These are phyloP conservation scores for Trichosporon sp. DNA, from an alignment of 1,284 basidiomycete genomes.

Conservation along the genomic window DNA sequence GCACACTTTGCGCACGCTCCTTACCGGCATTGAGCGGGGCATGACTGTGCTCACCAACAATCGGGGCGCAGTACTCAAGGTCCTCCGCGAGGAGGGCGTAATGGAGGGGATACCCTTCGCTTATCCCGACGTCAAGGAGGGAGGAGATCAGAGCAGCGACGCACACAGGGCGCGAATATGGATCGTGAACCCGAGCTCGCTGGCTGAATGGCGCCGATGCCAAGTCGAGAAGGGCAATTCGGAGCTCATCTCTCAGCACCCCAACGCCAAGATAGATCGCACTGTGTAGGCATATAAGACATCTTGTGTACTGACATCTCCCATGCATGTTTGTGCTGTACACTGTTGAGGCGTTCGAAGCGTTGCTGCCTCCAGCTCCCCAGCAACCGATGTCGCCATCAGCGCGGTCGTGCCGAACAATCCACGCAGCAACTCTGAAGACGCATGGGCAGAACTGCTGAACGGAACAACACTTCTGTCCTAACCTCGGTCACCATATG, in stretches of 20 bases:
- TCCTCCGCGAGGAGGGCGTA: constrained; percentile 48
- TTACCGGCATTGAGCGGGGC: constrained; percentile 35
- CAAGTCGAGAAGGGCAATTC: constrained; percentile 45
- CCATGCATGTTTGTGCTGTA: background rate
- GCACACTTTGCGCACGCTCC: constrained; percentile 48
- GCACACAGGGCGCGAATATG: constrained; percentile 39
- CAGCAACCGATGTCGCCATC: too few species aligned
- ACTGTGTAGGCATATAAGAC: background rate
- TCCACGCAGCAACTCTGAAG: too few species aligned
- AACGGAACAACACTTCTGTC: too few species aligned
- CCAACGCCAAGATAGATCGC: background rate
- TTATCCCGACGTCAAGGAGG: background rate
- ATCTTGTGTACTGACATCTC: background rate
- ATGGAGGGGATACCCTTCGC: constrained; percentile 40
- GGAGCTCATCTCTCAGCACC: background rate
- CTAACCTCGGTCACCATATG: too few species aligned
- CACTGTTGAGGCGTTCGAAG: too few species aligned
- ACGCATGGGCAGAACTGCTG: too few species aligned
- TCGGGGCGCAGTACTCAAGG: constrained; percentile 50
- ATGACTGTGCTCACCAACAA: constrained; percentile 54
- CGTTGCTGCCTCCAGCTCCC: too few species aligned
- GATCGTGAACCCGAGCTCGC: constrained; percentile 51
- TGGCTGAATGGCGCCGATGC: constrained; percentile 51
- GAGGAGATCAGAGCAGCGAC: background rate
- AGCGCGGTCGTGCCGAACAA: too few species aligned